These are phyloP conservation scores for Lactarius pseudohatsudake DNA, from an alignment of 768 basidiomycete species.

Conservation along the genomic window DNA sequence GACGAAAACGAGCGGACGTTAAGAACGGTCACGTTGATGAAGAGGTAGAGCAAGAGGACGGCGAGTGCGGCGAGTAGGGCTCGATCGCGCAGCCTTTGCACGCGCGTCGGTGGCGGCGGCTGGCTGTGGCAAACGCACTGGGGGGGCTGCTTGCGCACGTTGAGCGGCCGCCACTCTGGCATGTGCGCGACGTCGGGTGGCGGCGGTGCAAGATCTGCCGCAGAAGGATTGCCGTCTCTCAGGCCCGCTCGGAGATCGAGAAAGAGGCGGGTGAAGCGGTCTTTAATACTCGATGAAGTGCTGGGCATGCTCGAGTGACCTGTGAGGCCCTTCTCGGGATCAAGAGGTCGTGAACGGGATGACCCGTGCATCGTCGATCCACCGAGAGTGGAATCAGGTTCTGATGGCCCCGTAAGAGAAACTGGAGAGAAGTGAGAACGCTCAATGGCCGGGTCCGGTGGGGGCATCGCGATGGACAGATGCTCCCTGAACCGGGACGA, in stretches of 20 bases:
- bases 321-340: slow-evolving; percentile 28
- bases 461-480: slow-evolving; percentile 25
- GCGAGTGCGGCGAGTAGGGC: slow-evolving; percentile 38
- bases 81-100: slow-evolving; percentile 34
- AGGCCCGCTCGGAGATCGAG: slow-evolving; percentile 39
- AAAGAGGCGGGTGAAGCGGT: slow-evolving; percentile 40
- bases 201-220: slow-evolving; percentile 34
- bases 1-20: slow-evolving; percentile 38
- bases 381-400: slow-evolving; percentile 16
- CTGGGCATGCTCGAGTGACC: slow-evolving; percentile 27
- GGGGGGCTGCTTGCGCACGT: slow-evolving; percentile 38
- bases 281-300: slow-evolving; percentile 31
- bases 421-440: slow-evolving; percentile 47
- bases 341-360: slow-evolving; percentile 29
- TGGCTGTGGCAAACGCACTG: slow-evolving; percentile 31
- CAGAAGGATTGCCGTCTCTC: slow-evolving; percentile 21
- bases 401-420: slow-evolving; percentile 38
- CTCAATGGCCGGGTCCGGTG: slow-evolving; percentile 33
- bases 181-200: slow-evolving; percentile 24
- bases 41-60: slow-evolving; percentile 43
- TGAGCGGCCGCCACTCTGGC: slow-evolving; percentile 41
- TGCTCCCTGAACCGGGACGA: slow-evolving; percentile 24
- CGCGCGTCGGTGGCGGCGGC: slow-evolving; percentile 32
- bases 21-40: slow-evolving; percentile 43
- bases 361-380: slow-evolving; percentile 33